Conservation (phyloP, 495 filamentous ascomycete species). For the Xylaria longipes region DNA sequence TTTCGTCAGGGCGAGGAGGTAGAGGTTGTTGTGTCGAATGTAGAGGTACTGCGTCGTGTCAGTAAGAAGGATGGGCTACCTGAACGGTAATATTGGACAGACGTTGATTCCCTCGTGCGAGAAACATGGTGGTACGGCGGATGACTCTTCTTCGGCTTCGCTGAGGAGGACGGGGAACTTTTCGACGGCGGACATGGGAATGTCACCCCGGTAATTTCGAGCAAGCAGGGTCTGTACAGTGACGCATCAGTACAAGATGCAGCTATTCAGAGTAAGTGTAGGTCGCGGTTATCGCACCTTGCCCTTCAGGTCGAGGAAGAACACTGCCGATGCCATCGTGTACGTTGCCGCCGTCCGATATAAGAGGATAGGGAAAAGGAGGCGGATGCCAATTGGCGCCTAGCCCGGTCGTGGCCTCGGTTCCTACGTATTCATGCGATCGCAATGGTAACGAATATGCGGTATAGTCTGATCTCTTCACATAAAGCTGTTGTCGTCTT, state of each 20-base stretch:
- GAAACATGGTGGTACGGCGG: conserved; percentile 96
- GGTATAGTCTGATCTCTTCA: conserved; percentile 6
- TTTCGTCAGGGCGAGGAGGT: conserved; percentile 97
- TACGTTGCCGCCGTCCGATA: conserved; percentile 30
- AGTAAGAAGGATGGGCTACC: neutral
- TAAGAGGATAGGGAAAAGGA: conserved; percentile 24
- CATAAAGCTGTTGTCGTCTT: neutral
- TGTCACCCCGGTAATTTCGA: conserved; percentile 98
- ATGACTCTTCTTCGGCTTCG: conserved; percentile 99
- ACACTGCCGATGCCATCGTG: conserved; percentile 94
- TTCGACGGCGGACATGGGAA: conserved; percentile 99
- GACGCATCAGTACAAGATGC: conserved; percentile 2
- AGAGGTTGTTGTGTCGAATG: conserved; percentile 99
- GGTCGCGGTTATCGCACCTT: conserved; percentile 67
- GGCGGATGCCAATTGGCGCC: conserved; percentile 37
- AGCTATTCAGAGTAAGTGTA: neutral
- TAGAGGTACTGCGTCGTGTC: conserved; percentile 81
- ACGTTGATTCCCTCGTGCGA: conserved; percentile 99
- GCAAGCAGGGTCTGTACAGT: conserved; percentile 85
- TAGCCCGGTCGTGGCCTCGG: conserved; percentile 31
- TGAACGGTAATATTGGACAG: conserved; percentile 38
- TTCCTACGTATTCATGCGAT: conserved; percentile 34
- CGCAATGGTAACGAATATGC: neutral
- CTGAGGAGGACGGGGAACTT: conserved; percentile 96
- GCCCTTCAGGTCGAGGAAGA: conserved; percentile 99